These are phyloP conservation scores for Symbiodinium natans DNA, from an alignment of 73 alveolate species.

Conservation along the genomic window DNA sequence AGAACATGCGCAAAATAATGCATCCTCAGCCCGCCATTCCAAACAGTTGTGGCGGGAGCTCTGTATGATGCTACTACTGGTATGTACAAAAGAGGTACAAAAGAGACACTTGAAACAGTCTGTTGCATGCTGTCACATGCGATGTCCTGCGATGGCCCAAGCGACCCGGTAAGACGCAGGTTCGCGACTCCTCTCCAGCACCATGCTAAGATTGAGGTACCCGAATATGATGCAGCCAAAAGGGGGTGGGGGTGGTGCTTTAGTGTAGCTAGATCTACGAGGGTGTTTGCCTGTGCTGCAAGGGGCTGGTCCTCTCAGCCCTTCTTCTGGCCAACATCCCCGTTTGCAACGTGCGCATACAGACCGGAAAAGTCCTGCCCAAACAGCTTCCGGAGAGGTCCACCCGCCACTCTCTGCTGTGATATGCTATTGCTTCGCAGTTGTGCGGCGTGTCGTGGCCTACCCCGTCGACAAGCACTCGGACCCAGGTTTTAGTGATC, in stretches of 20 bases:
- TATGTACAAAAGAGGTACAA: neutral
- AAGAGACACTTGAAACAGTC: too few species aligned
- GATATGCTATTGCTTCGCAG: too few species aligned
- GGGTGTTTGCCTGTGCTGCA: too few species aligned
- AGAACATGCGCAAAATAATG: neutral
- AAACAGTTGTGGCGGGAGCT: neutral
- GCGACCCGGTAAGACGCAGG: neutral
- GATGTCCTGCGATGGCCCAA: neutral
- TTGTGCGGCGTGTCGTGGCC: too few species aligned
- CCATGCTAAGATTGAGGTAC: too few species aligned
- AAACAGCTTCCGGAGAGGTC: neutral
- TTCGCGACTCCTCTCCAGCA: too few species aligned
- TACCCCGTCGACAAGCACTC: too few species aligned
- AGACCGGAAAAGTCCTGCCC: conserved; percentile 11
- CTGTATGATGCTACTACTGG: neutral
- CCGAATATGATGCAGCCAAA: too few species aligned
- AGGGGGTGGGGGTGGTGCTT: neutral
- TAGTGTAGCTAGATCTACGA: neutral
- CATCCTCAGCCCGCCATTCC: conserved; percentile 1
- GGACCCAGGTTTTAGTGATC: too few species aligned
- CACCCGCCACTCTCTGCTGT: too few species aligned
- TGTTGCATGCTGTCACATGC: neutral
- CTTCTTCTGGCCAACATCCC: neutral
- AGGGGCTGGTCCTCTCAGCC: neutral
- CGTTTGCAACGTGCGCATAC: neutral